Percentiles rank a stretch among this genome's conserved stretches.
Evolutionary conservation across 2,329 filamentous ascomycete species (phyloP).

Genomic region (Pyricularia grisea): DNA sequence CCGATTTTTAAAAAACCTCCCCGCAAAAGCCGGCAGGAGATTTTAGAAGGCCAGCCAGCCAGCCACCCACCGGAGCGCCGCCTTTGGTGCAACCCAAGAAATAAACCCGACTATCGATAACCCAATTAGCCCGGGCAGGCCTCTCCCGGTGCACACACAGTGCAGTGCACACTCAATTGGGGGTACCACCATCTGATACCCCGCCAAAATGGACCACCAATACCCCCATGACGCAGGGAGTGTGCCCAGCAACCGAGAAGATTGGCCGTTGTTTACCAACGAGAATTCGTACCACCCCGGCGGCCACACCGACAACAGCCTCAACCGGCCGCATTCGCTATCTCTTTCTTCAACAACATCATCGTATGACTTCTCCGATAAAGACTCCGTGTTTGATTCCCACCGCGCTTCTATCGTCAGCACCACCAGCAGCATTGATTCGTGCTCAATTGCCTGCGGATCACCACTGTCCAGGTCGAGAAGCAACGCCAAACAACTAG

Average conservation of each 20-base stretch:
- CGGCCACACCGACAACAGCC: constrained; percentile 9
- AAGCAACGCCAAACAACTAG: constrained; percentile 38
- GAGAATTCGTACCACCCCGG: constrained; percentile 6
- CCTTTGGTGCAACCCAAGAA: background rate
- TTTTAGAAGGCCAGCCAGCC: background rate
- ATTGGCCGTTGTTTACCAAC: constrained; percentile 4
- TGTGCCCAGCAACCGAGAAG: constrained; percentile 24
- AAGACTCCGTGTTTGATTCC: constrained; percentile 16
- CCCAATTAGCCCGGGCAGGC: background rate
- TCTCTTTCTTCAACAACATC: constrained; percentile 17
- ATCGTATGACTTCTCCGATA: constrained; percentile 17
- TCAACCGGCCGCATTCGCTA: constrained; percentile 14
- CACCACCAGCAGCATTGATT: constrained; percentile 14
- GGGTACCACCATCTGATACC: background rate
- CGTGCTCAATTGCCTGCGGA: constrained; percentile 6
- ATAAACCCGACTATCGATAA: background rate
- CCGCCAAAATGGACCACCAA: constrained; percentile 1
- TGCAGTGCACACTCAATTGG: background rate
- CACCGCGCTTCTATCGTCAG: constrained; percentile 19
- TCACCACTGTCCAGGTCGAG: constrained; percentile 22
- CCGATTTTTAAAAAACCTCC: background rate
- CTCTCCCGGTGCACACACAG: background rate
- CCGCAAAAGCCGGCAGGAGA: background rate
- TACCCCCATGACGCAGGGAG: background rate
- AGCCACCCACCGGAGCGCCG: background rate